These are phyloP conservation scores for Aspergillus pseudoglaucus DNA, from an alignment of 2,329 filamentous ascomycete genomes.

Conservation along the genomic window DNA sequence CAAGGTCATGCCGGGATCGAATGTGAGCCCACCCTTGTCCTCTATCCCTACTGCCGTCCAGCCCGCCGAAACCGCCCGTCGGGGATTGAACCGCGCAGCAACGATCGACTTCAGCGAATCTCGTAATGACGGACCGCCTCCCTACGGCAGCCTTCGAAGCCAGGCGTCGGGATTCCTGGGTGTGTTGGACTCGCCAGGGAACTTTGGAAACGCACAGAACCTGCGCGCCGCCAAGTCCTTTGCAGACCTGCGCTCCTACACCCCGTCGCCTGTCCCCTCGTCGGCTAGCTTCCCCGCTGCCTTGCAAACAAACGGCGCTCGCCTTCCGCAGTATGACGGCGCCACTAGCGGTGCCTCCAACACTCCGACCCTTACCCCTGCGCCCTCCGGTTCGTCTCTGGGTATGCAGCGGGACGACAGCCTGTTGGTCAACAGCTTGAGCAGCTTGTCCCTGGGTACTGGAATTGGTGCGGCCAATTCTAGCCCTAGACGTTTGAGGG, in stretches of 20 bases:
- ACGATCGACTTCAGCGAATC: conserved; percentile 92
- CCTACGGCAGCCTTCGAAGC: conserved; percentile 66
- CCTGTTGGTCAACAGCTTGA: conserved; percentile 58
- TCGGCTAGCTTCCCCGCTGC: conserved; percentile 77
- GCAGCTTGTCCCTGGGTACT: conserved; percentile 53
- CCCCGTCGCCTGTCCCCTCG: conserved; percentile 84
- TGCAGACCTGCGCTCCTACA: conserved; percentile 89
- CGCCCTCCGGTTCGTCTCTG: conserved; percentile 44
- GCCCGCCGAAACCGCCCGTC: conserved; percentile 68
- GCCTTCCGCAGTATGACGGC: conserved; percentile 53
- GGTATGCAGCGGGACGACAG: conserved; percentile 50
- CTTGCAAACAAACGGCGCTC: conserved; percentile 56
- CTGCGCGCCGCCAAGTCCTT: conserved; percentile 94
- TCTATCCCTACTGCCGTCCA: conserved; percentile 58
- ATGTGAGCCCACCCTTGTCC: conserved; percentile 57
- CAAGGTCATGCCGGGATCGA: conserved; percentile 47
- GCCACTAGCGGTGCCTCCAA: conserved; percentile 53
- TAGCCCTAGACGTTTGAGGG: conserved; percentile 54
- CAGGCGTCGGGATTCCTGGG: conserved; percentile 78
- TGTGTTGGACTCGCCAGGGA: conserved; percentile 69
- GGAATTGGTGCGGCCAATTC: conserved; percentile 38
- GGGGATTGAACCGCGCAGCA: conserved; percentile 85
- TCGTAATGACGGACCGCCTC: conserved; percentile 62
- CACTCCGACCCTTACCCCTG: conserved; percentile 61
- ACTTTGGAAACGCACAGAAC: conserved; percentile 65